Evolutionary conservation across 1,284 basidiomycete genomes (phyloP), one percentile per base, ranked within the genome.

Genomic region (Sporisorium sorghi): DNA sequence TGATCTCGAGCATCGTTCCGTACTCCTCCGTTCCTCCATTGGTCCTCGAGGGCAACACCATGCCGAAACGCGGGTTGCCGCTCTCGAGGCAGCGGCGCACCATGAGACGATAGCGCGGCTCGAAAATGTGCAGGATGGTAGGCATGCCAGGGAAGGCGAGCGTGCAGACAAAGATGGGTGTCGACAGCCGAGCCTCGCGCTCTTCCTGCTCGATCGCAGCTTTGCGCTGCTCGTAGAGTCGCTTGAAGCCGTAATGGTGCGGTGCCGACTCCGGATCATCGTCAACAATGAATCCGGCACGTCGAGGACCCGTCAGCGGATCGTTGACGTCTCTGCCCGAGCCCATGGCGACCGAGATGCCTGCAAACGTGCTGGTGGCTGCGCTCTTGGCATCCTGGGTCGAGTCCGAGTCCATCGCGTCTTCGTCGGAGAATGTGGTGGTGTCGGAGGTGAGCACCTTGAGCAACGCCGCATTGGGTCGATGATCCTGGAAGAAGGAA

Each of bases 1-100:
- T 88, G 65, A 98, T 95, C 84, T 93, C 90, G 52, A 97, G 88
- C 91, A 97, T 95, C 28, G 94, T 97, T 2, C 94, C 94, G 85
- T 92, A 97, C 63, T 92, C 90, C 62, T 86, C 85, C 63, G 86
- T 84, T 52, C 88, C 87, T 1, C 78, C 66, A 24, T 83, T 86
- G 10, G 62, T 74, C 42, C 88, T 86, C 2, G 87, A 86, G 0
- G 90, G 90, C 86, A 96, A 89, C 78, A 97, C 89, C 92, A 97
- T 97, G 21, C 95, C 95, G 84, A 98, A 97, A 14, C 79, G 57
- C 14, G 92, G 92, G 26, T 86, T 87, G 5, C 89, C 87, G 14
- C 88, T 89, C 76, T 93, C 91, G 55, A 97, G 90, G 83, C 92
- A 94, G 5, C 94, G 90, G 23, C 94, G 90, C 58, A 97, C 90